These are phyloP conservation scores for Corymbia citriodora DNA, from an alignment of 441 rosid species.

Conservation along the genomic window DNA sequence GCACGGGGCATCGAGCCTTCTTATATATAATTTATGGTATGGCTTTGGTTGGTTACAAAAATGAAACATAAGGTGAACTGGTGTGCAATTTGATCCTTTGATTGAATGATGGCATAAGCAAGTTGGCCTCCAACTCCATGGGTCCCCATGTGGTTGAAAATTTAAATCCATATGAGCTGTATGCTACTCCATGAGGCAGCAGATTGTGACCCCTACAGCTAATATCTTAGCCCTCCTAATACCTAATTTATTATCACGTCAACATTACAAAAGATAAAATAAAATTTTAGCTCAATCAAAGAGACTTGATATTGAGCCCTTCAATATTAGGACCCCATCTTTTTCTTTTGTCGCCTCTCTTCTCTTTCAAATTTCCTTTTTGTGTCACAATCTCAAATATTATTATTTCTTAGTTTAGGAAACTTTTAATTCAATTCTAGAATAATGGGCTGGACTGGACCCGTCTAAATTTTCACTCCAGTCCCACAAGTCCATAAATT, in stretches of 20 bases:
- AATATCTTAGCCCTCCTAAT: background rate
- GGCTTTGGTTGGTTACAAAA: background rate
- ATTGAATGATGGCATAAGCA: background rate
- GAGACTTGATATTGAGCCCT: background rate
- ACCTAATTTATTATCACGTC: background rate
- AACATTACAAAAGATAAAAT: background rate
- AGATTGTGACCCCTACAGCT: background rate
- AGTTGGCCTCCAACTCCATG: background rate
- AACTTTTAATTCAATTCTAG: background rate
- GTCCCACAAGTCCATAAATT: background rate
- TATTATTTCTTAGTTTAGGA: background rate
- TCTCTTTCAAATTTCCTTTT: background rate
- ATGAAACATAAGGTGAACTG: background rate
- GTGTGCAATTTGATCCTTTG: background rate
- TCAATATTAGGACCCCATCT: background rate
- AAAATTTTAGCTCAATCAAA: background rate
- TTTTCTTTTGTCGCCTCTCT: background rate
- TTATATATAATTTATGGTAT: background rate
- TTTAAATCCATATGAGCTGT: background rate
- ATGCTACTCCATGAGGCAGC: background rate
- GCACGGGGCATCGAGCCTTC: background rate
- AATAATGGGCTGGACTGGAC: background rate
- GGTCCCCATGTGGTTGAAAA: background rate
- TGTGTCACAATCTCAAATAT: background rate
- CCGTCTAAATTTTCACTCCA: background rate